Percentiles rank a stretch among this genome's conserved stretches.
Evolutionary conservation across 495 filamentous ascomycete genomes (phyloP).

Genomic region (Gamarada debralockiae): DNA sequence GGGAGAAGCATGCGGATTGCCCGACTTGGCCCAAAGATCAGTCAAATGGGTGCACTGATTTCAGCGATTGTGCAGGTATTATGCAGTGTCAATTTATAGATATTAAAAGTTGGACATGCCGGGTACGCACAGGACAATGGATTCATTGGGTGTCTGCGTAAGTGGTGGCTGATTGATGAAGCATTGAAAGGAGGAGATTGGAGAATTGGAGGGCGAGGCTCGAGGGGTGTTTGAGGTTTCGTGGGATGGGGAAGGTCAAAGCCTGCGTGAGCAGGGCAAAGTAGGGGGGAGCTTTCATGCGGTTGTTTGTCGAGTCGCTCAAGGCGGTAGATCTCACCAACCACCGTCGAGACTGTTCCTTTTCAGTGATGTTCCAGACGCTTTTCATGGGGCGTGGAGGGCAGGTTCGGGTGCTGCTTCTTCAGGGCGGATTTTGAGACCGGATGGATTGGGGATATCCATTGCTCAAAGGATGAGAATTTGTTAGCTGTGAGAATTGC

Average conservation of each 20-base stretch:
- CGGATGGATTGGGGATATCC: background rate
- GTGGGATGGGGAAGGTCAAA: conserved; percentile 1
- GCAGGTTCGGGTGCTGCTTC: background rate
- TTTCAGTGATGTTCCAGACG: background rate
- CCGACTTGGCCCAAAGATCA: background rate
- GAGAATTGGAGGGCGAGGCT: background rate
- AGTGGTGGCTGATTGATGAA: conserved; percentile 9
- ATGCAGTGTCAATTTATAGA: conserved; percentile 3
- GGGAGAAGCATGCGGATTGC: too few species aligned
- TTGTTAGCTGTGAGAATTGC: background rate
- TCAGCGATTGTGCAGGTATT: too few species aligned
- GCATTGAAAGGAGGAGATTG: conserved; percentile 2
- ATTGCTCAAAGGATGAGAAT: background rate
- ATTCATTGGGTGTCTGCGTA: background rate
- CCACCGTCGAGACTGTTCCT: background rate
- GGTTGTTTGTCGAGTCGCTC: conserved; percentile 3
- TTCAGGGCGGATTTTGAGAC: background rate
- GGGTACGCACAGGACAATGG: background rate
- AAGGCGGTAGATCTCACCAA: conserved; percentile 7
- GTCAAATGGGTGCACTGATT: background rate
- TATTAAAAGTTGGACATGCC: background rate
- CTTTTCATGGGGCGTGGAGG: too few species aligned
- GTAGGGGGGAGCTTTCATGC: conserved; percentile 1
- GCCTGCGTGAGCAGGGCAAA: too few species aligned
- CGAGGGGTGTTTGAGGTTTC: background rate